Evolutionary conservation across 2,329 filamentous ascomycete species (phyloP), one percentile per base, ranked within the genome.

Genomic region (Diaporthe caulivora): DNA sequence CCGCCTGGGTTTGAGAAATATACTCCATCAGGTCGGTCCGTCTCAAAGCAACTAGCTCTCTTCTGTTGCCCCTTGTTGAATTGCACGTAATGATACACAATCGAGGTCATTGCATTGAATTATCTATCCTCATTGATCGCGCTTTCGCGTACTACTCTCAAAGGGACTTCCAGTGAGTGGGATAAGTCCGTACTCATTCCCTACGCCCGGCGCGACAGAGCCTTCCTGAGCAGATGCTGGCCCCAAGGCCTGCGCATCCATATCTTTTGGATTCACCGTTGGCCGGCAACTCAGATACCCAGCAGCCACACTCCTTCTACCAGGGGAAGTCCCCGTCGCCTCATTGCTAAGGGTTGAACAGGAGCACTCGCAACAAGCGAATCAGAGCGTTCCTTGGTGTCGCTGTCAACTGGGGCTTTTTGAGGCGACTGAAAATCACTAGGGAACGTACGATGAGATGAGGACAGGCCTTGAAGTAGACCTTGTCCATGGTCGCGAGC

Each of bases 401-500:
- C 29, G 55, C 15, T 47, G 54, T 70, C 68, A 60, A 70, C 18
- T 31, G 15, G 51, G 26, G 42, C 34, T 58, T 42, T 37, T 49
- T 15, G 54, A 21, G 42, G 58, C 8, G 37, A 21, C 26, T 37
- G 55, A 17, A 62, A 34, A 9, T 11, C n/a, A 53, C 9, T 44
- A 34, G 57, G 40, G 17, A 18, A 62, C 55, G n/a, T 54, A 62
- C 69, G 60, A 7, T n/a, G 62, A 67, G 47, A 53, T 11, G 31
- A 6, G 15, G 9, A 15, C 18, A 37, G 26, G 26, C n/a, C 24
- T 37, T 70, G 53, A 10, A n/a, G 44, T 29, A 15, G 21, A 34
- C 69, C 34, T 51, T 11, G 55, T 17, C 34, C 24, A 29, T 29
- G n/a, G 26, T 37, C 15, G 21, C 31, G 31, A 24, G 34, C n/a